Evolutionary conservation across 2,329 filamentous ascomycete genomes (phyloP), one percentile per base, ranked within the genome.

Genomic region (Phaeophleospora eucalypticola): DNA sequence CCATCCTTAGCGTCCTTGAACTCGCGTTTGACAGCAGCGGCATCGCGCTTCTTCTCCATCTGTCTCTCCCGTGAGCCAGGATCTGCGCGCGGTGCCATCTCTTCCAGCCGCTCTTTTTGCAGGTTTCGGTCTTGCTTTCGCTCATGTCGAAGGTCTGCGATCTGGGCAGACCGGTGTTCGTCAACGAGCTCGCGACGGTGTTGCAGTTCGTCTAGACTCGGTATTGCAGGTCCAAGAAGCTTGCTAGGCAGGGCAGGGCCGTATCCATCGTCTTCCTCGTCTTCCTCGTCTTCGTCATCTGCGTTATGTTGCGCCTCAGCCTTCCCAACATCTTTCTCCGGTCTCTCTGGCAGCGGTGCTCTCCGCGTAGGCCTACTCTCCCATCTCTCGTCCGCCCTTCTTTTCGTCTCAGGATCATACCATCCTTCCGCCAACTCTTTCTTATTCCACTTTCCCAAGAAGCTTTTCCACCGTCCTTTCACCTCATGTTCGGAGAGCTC

Each of bases 401-500:
- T 66, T 51, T 87, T 81, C 54, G 82, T 86, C 48, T 79, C 79
- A 6, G 89, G 86, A 62, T 94, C 88, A 68, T 97, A 98, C 91
- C 91, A 98, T 38, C 88, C 88, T 67, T 91, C 85, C 3, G 87
- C 85, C 53, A 97, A 74, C 70, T 91, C 87, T 63, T 83, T 85
- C 59, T 82, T 80, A 71, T 98, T 98, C 91, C 93, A 98, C 74
- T 89, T 91, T 3, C 79, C 76, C 10, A 91, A 67, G 61, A 97
- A 98, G 65, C 89, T 91, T 76, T 95, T 95, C 89, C 91, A 98
- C 45, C 91, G 75, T 1, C 90, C 89, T 54, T 78, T 84, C 1
- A 83, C 69, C 65, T 96, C 90, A n/a, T 79, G 77, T 53, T 88
- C 83, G 46, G 82, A 78, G 56, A 97, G 73, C 8, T 80, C 77